Evolutionary conservation across 805 yeast genomes (phyloP).

Genomic region (Cyberlindnera maclurae): DNA sequence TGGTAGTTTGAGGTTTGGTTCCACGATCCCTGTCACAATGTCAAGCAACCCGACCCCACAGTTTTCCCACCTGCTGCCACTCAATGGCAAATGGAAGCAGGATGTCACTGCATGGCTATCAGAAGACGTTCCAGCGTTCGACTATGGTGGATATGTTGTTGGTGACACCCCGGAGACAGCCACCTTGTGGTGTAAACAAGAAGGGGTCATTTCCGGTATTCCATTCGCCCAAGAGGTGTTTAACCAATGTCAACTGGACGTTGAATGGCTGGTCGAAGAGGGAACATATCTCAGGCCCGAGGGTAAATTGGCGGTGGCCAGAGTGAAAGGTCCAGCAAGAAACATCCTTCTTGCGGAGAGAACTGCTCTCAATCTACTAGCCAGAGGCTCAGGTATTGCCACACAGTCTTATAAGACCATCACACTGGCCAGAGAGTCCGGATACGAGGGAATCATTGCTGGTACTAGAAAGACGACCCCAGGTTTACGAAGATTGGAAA

Average conservation of each 20-base stretch:
- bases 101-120: constrained; percentile 67
- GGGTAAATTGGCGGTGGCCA: constrained; percentile 68
- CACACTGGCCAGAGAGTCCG: constrained; percentile 53
- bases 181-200: constrained; percentile 70
- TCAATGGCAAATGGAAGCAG: constrained; percentile 74
- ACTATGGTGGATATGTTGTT: constrained; percentile 93
- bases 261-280: constrained; percentile 69
- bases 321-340: constrained; percentile 73
- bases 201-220: constrained; percentile 75
- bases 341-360: constrained; percentile 79
- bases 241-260: constrained; percentile 61
- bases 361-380: constrained; percentile 72
- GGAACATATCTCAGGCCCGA: constrained; percentile 51
- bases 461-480: constrained; percentile 98
- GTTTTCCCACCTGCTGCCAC: constrained; percentile 56
- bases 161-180: constrained; percentile 70
- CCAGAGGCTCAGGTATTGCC: constrained; percentile 85
- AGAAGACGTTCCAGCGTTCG: constrained; percentile 92
- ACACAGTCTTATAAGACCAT: constrained; percentile 58
- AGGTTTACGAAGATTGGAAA: constrained; percentile 80
- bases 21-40: too few relatives aligned
- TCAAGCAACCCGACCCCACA: constrained; percentile 8
- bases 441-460: constrained; percentile 80
- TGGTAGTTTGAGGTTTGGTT: too few relatives aligned
- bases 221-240: constrained; percentile 88